phyloP scores from a whole-genome alignment of 2,329 filamentous ascomycete genomes.

The Septoria linicola region DNA sequence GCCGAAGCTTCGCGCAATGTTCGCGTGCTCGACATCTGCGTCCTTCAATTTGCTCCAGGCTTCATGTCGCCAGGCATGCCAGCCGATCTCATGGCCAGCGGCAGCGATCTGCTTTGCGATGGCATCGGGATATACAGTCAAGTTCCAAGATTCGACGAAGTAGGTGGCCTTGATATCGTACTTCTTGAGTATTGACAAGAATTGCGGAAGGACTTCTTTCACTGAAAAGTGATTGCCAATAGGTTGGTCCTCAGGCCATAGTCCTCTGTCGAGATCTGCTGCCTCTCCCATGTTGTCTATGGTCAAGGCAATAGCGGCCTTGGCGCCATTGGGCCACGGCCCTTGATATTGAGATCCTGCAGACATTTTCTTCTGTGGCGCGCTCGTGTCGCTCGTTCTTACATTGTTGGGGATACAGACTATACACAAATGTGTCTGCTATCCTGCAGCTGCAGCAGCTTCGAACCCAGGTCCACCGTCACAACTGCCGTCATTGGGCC shows the following conservation, averaged over 20 bases:
- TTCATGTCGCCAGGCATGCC: slow-evolving; percentile 39
- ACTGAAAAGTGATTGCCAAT: slow-evolving; percentile 36
- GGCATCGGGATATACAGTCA: slow-evolving; percentile 28
- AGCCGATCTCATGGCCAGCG: slow-evolving; percentile 36
- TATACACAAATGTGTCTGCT: no score
- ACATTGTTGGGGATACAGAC: no score
- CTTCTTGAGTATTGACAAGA: slow-evolving; percentile 31
- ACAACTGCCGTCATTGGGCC: no score
- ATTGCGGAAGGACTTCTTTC: slow-evolving; percentile 31
- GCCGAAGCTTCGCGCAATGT: slow-evolving; percentile 34
- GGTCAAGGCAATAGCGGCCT: slow-evolving; percentile 34
- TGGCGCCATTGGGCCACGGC: slow-evolving; percentile 33
- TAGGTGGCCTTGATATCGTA: slow-evolving; percentile 35
- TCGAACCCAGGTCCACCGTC: no score
- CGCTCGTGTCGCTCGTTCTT: no score
- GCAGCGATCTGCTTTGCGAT: slow-evolving; percentile 27
- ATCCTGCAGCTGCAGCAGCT: no score
- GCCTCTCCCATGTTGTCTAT: slow-evolving; percentile 41
- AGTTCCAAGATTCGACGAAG: slow-evolving; percentile 39
- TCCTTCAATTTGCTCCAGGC: slow-evolving; percentile 35
- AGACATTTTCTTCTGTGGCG: no score
- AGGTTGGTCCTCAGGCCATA: slow-evolving; percentile 32
- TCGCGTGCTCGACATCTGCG: slow-evolving; percentile 26
- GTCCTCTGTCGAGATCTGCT: slow-evolving; percentile 34
- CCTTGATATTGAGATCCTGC: no score